phyloP scores from a whole-genome alignment of 192 early-diverging fungal species.

The Coemansia sp. region DNA sequence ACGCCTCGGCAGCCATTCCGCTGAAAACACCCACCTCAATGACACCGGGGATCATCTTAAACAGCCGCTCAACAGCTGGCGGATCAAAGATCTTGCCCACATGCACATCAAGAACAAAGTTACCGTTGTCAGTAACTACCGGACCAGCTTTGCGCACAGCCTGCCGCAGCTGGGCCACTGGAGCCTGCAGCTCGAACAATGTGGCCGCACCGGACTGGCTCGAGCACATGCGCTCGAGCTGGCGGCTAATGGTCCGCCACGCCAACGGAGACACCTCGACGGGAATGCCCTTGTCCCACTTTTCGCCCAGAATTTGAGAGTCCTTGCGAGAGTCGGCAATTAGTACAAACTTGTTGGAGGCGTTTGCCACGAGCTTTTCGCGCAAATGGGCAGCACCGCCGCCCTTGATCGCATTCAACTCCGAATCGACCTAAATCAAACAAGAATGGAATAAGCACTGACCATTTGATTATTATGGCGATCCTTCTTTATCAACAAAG shows the following conservation, averaged over 20 bases:
- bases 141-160: slow-evolving; percentile 87
- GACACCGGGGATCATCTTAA: slow-evolving; percentile 82
- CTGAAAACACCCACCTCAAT: slow-evolving; percentile 93
- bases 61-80: slow-evolving; percentile 44
- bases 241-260: slow-evolving; percentile 63
- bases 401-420: slow-evolving; percentile 92
- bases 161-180: slow-evolving; percentile 74
- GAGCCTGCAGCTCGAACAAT: slow-evolving; percentile 37
- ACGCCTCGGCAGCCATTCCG: slow-evolving; percentile 77
- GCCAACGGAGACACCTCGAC: slow-evolving; percentile 88
- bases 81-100: slow-evolving; percentile 77
- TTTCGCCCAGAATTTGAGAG: slow-evolving; percentile 68
- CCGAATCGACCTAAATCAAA: slow-evolving; percentile 66
- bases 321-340: slow-evolving; percentile 91
- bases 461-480: neutral
- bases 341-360: slow-evolving; percentile 78
- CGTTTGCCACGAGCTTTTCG: slow-evolving; percentile 89
- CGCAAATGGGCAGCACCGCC: slow-evolving; percentile 92
- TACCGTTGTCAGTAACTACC: slow-evolving; percentile 91
- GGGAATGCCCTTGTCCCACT: slow-evolving; percentile 90
- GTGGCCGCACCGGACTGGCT: neutral
- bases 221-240: slow-evolving; percentile 50
- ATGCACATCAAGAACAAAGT: slow-evolving; percentile 85
- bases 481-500: neutral
- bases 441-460: neutral